Evolutionary conservation across 2,329 filamentous ascomycete species (phyloP), one percentile per base, ranked within the genome.

Genomic region (Colletotrichum viniferum): DNA sequence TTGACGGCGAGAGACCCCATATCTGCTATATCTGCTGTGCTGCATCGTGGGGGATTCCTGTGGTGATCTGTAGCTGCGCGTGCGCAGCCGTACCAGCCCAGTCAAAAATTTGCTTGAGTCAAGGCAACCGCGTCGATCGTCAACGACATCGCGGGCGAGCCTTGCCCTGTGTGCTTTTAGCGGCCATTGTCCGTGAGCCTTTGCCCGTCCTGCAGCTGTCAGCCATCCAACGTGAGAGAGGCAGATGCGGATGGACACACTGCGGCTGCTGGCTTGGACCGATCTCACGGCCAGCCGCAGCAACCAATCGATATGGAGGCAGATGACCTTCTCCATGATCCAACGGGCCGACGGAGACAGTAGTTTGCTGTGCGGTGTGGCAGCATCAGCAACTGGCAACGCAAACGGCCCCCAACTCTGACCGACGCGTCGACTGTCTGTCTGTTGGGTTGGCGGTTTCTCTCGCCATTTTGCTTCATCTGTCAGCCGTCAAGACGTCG

Each of bases 391-490:
- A 61, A 18, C n/a, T 55, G n/a, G 18, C 36, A 61, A 38, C 7
- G 30, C 56, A 28, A 65, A 55, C 43, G 28, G 28, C 32, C 63
- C 69, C 34, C 62, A 71, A 43, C 7, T 24, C 64, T 24, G 62
- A 60, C 68, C 38, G 18, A 26, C 28, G 18, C 61, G 61, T 36
- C n/a, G n/a, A 63, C 12, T 24, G 24, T 58, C 38, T 14, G 24
- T 58, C 24, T 58, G 58, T 24, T 43, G 55, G 55, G 13, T 18
- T 60, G 28, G 56, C 56, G 24, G 38, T 38, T 61, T 24, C 73
- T 72, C 55, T 48, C 38, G 73, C 55, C 61, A 74, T 74, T 72
- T 34, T 48, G 12, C 72, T 67, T 72, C 48, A 58, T 56, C 61
- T n/a, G 18, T 69, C 62, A 55, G 69, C 63, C 55, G 72, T 55